Conservation (phyloP, 805 yeast genomes). For the Groenewaldozyma tartarivorans region DNA sequence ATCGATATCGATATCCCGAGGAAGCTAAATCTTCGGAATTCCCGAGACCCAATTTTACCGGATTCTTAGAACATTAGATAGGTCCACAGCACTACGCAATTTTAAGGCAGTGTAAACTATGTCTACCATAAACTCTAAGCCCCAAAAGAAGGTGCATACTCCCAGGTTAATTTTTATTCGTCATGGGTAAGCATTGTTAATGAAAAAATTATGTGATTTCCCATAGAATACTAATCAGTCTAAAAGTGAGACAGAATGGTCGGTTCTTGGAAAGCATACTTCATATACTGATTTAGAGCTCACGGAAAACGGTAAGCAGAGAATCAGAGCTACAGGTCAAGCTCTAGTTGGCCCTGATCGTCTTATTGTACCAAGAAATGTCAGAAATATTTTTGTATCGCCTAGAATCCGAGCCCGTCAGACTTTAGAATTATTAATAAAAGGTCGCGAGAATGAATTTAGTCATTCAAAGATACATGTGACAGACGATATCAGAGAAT, state of each 20-base stretch:
- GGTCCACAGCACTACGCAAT: too few species aligned
- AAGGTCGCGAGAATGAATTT: conserved; percentile 30
- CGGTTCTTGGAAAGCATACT: conserved; percentile 86
- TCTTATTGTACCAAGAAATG: conserved; percentile 51
- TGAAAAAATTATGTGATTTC: neutral
- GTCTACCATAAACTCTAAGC: too few species aligned
- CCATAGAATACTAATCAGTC: neutral
- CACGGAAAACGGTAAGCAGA: conserved; percentile 67
- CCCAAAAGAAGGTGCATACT: too few species aligned
- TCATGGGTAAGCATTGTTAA: conserved; percentile 25
- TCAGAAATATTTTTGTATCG: conserved; percentile 63
- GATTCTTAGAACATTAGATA: too few species aligned
- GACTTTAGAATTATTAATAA: conserved; percentile 55
- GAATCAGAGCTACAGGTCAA: conserved; percentile 66
- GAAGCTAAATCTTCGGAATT: too few species aligned
- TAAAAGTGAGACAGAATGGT: conserved; percentile 80
- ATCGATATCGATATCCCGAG: too few species aligned
- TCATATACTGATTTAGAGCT: conserved; percentile 74
- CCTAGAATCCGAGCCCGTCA: conserved; percentile 75
- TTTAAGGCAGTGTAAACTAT: too few species aligned
- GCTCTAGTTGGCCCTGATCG: conserved; percentile 51
- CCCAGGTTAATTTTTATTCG: conserved; percentile 32
- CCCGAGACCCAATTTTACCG: too few species aligned
- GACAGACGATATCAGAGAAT: conserved; percentile 69
- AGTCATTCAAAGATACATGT: conserved; percentile 18